These are phyloP conservation scores for Penicillium odoratum DNA, from an alignment of 495 filamentous ascomycete species.

Conservation along the genomic window DNA sequence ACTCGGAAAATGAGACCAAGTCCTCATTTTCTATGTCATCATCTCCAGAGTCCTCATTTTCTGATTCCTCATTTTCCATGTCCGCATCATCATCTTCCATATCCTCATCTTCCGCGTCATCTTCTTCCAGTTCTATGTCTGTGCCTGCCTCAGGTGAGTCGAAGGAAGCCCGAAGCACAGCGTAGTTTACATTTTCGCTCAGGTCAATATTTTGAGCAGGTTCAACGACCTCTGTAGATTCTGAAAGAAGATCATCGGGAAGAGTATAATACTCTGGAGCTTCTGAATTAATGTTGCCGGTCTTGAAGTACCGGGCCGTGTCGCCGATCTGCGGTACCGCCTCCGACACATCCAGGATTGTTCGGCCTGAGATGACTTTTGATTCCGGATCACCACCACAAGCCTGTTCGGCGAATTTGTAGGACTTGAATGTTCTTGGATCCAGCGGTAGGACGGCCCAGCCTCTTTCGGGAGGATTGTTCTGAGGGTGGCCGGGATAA, in stretches of 20 bases:
- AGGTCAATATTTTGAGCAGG: not conserved
- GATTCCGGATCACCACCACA: slow-evolving; percentile 44
- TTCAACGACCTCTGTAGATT: not conserved
- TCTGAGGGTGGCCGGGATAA: slow-evolving; percentile 27
- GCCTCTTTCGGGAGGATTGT: slow-evolving; percentile 28
- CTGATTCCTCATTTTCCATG: not conserved
- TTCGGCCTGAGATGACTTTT: slow-evolving; percentile 14
- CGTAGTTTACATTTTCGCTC: too few relatives aligned
- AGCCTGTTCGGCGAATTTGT: slow-evolving; percentile 35
- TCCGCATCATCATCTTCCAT: too few relatives aligned
- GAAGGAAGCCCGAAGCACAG: too few relatives aligned
- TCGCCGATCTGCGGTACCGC: slow-evolving; percentile 25
- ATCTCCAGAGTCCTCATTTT: not conserved
- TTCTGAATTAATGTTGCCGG: not conserved
- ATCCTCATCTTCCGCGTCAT: too few relatives aligned
- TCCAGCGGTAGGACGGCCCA: slow-evolving; percentile 55
- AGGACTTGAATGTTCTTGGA: slow-evolving; percentile 44
- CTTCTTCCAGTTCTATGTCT: too few relatives aligned
- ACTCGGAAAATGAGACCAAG: too few relatives aligned
- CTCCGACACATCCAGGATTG: slow-evolving; percentile 34
- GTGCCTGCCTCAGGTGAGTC: not conserved
- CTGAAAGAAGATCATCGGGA: slow-evolving; percentile 31
- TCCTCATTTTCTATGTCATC: too few relatives aligned
- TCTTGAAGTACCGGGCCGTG: slow-evolving; percentile 23
- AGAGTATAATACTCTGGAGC: slow-evolving; percentile 3